Evolutionary conservation across 2,329 filamentous ascomycete genomes (phyloP).

Genomic region (Metarhizium album): DNA sequence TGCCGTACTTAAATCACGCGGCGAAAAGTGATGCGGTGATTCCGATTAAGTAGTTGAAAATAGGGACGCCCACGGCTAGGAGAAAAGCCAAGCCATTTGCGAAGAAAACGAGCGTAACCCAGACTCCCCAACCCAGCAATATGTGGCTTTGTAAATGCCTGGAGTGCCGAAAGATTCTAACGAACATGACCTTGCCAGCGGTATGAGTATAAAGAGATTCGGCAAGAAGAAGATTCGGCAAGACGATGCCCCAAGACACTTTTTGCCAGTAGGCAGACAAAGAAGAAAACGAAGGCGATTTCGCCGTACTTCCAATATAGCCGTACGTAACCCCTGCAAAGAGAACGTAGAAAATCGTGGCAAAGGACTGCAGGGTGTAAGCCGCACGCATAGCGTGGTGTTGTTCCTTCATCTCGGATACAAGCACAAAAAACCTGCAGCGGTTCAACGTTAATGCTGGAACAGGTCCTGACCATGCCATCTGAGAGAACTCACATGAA

Average conservation of each 20-base stretch:
- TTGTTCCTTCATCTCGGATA: constrained; percentile 41
- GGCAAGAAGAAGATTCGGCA: constrained; percentile 40
- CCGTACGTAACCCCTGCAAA: constrained; percentile 40
- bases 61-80: constrained; percentile 36
- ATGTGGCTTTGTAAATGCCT: constrained; percentile 38
- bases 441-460: not conserved
- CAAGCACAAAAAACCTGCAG: constrained; percentile 36
- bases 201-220: constrained; percentile 40
- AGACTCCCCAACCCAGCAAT: constrained; percentile 32
- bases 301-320: constrained; percentile 34
- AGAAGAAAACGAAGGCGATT: constrained; percentile 36
- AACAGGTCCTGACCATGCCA: not conserved
- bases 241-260: constrained; percentile 37
- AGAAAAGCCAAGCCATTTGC: constrained; percentile 33
- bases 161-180: constrained; percentile 34
- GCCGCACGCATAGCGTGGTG: constrained; percentile 41
- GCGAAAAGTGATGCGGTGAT: constrained; percentile 40
- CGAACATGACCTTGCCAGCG: constrained; percentile 39
- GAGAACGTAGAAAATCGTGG: constrained; percentile 38
- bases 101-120: constrained; percentile 33
- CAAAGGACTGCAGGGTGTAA: constrained; percentile 36
- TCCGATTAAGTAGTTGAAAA: constrained; percentile 42
- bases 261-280: constrained; percentile 34
- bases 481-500: constrained; percentile 26
- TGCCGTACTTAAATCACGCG: constrained; percentile 42